Evolutionary conservation across 2,329 filamentous ascomycete species (phyloP).

Genomic region (Zymoseptoria tritici): DNA sequence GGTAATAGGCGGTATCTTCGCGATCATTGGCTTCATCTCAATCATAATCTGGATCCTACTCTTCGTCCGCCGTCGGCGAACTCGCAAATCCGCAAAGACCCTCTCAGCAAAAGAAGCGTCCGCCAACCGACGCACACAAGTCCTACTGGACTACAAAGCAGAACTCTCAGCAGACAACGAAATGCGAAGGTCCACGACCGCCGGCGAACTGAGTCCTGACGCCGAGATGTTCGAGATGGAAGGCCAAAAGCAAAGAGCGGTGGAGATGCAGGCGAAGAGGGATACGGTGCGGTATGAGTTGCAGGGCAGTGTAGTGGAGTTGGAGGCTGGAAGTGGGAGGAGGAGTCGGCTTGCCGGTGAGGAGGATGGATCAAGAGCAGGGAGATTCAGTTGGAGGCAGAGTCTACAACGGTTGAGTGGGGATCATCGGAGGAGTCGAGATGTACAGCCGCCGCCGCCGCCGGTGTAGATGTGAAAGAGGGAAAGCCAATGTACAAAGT

Average conservation of each 20-base stretch:
- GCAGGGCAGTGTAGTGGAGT: constrained; percentile 8
- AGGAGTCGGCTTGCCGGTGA: constrained; percentile 1
- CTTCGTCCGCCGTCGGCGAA: constrained; percentile 1
- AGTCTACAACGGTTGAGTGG: neutral
- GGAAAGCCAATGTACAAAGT: too few species aligned
- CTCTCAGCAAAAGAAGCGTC: neutral
- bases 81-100: neutral
- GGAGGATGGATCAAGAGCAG: neutral
- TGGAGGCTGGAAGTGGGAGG: constrained; percentile 9
- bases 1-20: constrained; percentile 3
- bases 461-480: neutral
- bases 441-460: neutral
- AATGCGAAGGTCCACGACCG: neutral
- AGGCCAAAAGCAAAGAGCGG: constrained; percentile 1
- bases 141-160: constrained; percentile 6
- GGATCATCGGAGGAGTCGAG: neutral
- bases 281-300: constrained; percentile 10
- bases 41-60: constrained; percentile 6
- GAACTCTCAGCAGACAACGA: constrained; percentile 5
- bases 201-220: constrained; percentile 6
- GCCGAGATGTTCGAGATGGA: constrained; percentile 2
- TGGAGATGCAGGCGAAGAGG: constrained; percentile 6
- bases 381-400: neutral
- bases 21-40: constrained; percentile 5
- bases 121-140: neutral